These are phyloP conservation scores for Talaromyces sp. DNA, from an alignment of 2,329 filamentous ascomycete genomes.

Conservation along the genomic window DNA sequence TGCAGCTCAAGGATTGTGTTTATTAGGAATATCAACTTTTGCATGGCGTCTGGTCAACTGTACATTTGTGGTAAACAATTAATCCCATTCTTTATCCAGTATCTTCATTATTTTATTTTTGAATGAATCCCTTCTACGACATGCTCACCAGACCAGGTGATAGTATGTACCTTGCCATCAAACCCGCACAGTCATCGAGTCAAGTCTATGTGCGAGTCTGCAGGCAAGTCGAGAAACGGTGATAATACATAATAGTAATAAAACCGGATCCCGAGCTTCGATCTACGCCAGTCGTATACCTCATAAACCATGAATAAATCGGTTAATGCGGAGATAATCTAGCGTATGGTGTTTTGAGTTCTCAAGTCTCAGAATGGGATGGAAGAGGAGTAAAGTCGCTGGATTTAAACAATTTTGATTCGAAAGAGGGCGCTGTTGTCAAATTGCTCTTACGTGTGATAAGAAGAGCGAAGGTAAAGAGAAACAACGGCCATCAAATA, in stretches of 20 bases:
- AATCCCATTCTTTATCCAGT: background rate
- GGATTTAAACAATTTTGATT: background rate
- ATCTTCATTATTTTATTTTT: background rate
- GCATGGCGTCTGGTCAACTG: background rate
- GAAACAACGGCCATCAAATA: background rate
- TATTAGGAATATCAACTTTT: background rate
- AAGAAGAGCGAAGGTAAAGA: constrained; percentile 16
- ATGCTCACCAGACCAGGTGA: background rate
- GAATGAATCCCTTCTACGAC: too few species aligned
- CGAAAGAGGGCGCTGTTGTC: constrained; percentile 1
- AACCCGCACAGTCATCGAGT: constrained; percentile 31
- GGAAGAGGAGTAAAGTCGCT: background rate
- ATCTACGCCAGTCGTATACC: constrained; percentile 94
- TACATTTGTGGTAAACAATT: background rate
- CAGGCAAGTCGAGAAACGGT: constrained; percentile 29
- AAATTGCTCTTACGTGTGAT: background rate
- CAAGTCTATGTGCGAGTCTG: constrained; percentile 33
- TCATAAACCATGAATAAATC: constrained; percentile 61
- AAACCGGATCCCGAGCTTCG: constrained; percentile 37
- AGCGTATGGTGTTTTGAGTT: constrained; percentile 49
- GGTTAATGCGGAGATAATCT: constrained; percentile 84
- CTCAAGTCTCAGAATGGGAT: background rate
- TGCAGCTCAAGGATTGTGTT: background rate
- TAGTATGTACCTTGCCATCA: constrained; percentile 29
- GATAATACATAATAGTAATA: constrained; percentile 5